A percentile compares a stretch with the other conserved stretches of the same genome.
Conservation (phyloP, 805 yeast genomes). For the Brettanomyces anomalus region DNA sequence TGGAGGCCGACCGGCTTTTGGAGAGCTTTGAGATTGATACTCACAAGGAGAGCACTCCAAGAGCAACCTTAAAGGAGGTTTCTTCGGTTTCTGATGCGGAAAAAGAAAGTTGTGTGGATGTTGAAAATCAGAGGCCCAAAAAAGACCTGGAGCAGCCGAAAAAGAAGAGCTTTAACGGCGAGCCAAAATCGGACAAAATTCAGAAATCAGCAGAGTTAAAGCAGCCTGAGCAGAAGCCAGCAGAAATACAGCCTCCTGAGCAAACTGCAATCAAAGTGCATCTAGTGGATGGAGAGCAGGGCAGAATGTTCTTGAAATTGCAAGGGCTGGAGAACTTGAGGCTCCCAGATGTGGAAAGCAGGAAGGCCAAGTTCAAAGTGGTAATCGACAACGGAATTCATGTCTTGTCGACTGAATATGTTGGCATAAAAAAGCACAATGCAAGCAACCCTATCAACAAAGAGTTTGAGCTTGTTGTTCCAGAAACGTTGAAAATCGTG, state of each 20-base stretch:
- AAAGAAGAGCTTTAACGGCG: neutral
- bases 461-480: slow-evolving; percentile 72
- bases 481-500: slow-evolving; percentile 50
- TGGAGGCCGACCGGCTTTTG: neutral
- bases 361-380: slow-evolving; percentile 41
- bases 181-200: neutral
- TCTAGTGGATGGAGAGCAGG: slow-evolving; percentile 28
- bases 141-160: no score
- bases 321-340: slow-evolving; percentile 35
- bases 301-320: slow-evolving; percentile 45
- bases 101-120: no score
- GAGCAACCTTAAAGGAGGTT: neutral
- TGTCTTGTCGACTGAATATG: slow-evolving; percentile 50
- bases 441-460: slow-evolving; percentile 39
- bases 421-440: slow-evolving; percentile 22
- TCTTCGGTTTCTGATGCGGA: neutral
- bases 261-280: neutral
- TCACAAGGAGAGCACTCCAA: neutral
- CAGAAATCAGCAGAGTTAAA: no score
- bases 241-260: neutral
- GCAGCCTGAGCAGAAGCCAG: neutral
- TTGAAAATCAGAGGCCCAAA: no score
- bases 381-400: slow-evolving; percentile 78
- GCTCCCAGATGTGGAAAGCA: slow-evolving; percentile 37
- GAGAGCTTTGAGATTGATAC: neutral